Percentiles rank a stretch among this genome's conserved stretches.
phyloP scores from a whole-genome alignment of 306 rosid species.

The Ammopiptanthus mongolicus region DNA sequence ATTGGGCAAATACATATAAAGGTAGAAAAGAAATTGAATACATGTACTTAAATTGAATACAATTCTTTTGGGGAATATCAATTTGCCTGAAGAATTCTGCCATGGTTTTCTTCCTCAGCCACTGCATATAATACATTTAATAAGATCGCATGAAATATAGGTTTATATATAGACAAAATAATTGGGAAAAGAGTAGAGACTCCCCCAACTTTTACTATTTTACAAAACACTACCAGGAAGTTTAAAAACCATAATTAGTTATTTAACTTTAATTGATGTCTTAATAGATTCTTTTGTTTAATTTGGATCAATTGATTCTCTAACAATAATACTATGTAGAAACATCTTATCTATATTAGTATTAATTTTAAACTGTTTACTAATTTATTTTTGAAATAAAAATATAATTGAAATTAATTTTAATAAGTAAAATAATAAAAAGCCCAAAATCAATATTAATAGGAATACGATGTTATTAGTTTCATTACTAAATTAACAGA shows the following conservation, averaged over 20 bases:
- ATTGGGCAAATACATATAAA: conserved; percentile 7
- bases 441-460: background rate
- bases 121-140: conserved; percentile 37
- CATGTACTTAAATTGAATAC: conserved; percentile 10
- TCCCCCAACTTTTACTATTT: background rate
- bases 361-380: too few species aligned
- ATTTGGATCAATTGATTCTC: too few species aligned
- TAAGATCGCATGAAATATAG: conserved; percentile 1
- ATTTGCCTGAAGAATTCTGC: conserved; percentile 74
- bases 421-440: background rate
- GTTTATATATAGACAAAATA: background rate
- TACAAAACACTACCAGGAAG: too few species aligned
- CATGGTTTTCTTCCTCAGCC: conserved; percentile 54
- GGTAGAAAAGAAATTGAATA: background rate
- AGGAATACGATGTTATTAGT: too few species aligned
- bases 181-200: background rate
- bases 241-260: too few species aligned
- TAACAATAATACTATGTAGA: background rate
- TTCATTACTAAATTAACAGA: too few species aligned
- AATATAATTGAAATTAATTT: too few species aligned
- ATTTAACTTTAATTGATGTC: too few species aligned
- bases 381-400: too few species aligned
- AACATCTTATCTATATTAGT: background rate
- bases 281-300: too few species aligned
- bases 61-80: conserved; percentile 39